Percentiles rank a stretch among this genome's conserved stretches.
Evolutionary conservation across 1,284 basidiomycete species (phyloP).

Genomic region (Ganoderma sp.): DNA sequence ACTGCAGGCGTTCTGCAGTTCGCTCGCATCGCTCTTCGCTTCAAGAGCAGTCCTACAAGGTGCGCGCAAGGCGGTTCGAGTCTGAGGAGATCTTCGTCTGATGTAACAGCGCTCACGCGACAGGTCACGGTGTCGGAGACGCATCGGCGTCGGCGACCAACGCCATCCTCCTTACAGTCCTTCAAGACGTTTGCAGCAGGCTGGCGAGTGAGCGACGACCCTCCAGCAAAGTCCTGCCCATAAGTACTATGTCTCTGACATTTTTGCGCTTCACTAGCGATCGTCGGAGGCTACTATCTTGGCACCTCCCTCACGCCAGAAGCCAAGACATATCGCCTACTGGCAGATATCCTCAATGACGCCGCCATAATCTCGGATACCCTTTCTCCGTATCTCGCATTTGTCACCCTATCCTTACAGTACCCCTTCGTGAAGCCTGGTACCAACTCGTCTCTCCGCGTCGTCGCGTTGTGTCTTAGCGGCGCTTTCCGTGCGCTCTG

Average conservation of each 20-base stretch:
- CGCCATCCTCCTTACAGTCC: slow-evolving; percentile 64
- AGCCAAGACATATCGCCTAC: slow-evolving; percentile 71
- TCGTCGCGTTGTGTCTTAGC: slow-evolving; percentile 59
- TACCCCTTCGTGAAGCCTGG: slow-evolving; percentile 35
- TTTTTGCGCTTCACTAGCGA: slow-evolving; percentile 49
- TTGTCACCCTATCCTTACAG: slow-evolving; percentile 24
- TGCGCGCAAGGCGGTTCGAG: slow-evolving; percentile 30
- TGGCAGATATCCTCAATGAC: slow-evolving; percentile 74
- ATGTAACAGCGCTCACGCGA: background rate
- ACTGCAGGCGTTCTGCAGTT: slow-evolving; percentile 72
- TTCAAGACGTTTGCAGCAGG: slow-evolving; percentile 68
- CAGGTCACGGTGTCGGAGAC: slow-evolving; percentile 72
- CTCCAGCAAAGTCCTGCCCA: background rate
- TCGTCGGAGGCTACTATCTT: slow-evolving; percentile 62
- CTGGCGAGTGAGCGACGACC: slow-evolving; percentile 55
- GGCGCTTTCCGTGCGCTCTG: slow-evolving; percentile 64
- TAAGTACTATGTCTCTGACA: background rate
- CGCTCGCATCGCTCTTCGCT: slow-evolving; percentile 63
- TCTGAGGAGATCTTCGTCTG: background rate
- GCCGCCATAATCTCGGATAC: slow-evolving; percentile 62
- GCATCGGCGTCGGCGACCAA: slow-evolving; percentile 68
- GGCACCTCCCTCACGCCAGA: slow-evolving; percentile 71
- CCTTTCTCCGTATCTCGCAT: slow-evolving; percentile 57
- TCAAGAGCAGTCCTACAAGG: slow-evolving; percentile 74
- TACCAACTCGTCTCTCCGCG: slow-evolving; percentile 47